A percentile compares a stretch with the other conserved stretches of the same genome.
phyloP scores from a whole-genome alignment of 2,329 filamentous ascomycete species.

The Exophiala bonariae region DNA sequence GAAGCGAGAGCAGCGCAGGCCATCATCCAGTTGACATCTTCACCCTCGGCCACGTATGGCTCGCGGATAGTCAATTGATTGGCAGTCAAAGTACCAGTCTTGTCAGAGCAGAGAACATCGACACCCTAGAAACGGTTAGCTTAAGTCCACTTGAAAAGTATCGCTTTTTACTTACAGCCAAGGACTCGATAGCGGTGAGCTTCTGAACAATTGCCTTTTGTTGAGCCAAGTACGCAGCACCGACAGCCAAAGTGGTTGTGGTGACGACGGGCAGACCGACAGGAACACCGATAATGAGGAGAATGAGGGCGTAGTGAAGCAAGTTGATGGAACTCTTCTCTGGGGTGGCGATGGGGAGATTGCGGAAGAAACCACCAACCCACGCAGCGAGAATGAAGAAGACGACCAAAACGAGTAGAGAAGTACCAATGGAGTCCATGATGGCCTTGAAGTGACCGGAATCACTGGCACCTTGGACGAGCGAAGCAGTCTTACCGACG shows the following conservation, averaged over 20 bases:
- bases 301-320: conserved; percentile 67
- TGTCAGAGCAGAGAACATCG: conserved; percentile 78
- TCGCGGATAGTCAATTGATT: conserved; percentile 76
- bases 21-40: conserved; percentile 85
- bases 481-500: conserved; percentile 72
- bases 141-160: background rate
- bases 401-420: conserved; percentile 73
- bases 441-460: conserved; percentile 79
- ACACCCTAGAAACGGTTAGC: conserved; percentile 51
- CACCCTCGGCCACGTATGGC: conserved; percentile 73
- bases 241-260: conserved; percentile 74
- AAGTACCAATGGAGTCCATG: conserved; percentile 78
- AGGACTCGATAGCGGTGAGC: conserved; percentile 74
- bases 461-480: conserved; percentile 74
- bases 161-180: conserved; percentile 52
- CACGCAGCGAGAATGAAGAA: conserved; percentile 73
- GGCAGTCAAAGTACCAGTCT: conserved; percentile 75
- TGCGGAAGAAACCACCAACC: conserved; percentile 77
- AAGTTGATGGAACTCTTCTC: conserved; percentile 62
- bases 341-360: conserved; percentile 62
- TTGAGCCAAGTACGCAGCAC: conserved; percentile 74
- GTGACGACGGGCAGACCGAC: conserved; percentile 79
- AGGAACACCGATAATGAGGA: conserved; percentile 76
- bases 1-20: conserved; percentile 74
- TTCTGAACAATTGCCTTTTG: conserved; percentile 80